Evolutionary conservation across 2,329 filamentous ascomycete genomes (phyloP).

Genomic region (Pseudogymnoascus verrucosus): DNA sequence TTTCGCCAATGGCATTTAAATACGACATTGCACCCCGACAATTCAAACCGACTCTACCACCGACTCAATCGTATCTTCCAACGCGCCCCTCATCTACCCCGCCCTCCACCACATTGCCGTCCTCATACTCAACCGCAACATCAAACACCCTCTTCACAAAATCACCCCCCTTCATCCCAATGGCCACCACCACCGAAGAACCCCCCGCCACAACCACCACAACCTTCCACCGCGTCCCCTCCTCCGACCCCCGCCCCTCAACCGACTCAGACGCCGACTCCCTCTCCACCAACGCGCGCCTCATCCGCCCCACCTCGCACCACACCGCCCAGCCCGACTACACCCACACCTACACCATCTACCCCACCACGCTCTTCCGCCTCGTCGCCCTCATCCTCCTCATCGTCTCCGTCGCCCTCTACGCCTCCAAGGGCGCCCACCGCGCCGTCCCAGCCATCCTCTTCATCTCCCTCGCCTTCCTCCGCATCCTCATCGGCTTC

Average conservation of each 20-base stretch:
- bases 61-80: neutral
- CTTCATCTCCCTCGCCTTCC: neutral
- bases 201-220: neutral
- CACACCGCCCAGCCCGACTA: neutral
- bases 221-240: neutral
- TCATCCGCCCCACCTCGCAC: neutral
- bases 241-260: neutral
- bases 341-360: neutral
- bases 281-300: neutral
- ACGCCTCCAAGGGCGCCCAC: no score
- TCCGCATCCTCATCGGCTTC: neutral
- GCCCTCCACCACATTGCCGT: neutral
- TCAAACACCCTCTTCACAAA: neutral
- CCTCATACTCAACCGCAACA: neutral
- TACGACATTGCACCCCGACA: neutral
- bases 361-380: neutral
- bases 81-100: neutral
- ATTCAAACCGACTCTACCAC: neutral
- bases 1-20: neutral
- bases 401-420: neutral
- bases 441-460: neutral
- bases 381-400: neutral
- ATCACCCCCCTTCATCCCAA: neutral
- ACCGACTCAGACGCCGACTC: neutral
- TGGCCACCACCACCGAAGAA: neutral